Evolutionary conservation across 768 basidiomycete species (phyloP), one percentile per base, ranked within the genome.

Genomic region (Leccinum subtestaceum): DNA sequence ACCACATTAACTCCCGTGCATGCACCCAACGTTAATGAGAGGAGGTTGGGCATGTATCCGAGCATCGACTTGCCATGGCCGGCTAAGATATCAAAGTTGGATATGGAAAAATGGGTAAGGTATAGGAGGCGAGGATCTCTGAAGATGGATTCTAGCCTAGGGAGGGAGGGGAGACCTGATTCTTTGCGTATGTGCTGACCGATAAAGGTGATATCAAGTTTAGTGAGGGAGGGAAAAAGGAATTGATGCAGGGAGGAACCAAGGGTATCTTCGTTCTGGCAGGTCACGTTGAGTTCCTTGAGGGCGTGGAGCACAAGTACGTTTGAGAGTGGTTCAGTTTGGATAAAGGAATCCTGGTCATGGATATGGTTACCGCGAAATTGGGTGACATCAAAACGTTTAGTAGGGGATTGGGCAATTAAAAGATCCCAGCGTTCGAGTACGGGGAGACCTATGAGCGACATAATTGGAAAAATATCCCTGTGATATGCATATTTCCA

Each of bases 81-180:
- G 5, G 67, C 52, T 10, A 72, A 69, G 59, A 85, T 73, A 50
- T 72, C 70, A 67, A 81, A 81, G 52, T 76, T 74, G 43, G 80
- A 77, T 49, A 86, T 64, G 17, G 80, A 79, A 58, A 86, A 77
- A 60, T 81, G 76, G 31, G 81, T 81, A 38, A 86, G 72, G 56
- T 73, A 65, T 3, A 75, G 78, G 29, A 84, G 76, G 52, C 82
- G 82, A 6, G 84, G 83, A 68, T 85, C 82, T 55, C 79, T 79
- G 66, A 85, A 82, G 57, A 86, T 73, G 38, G 72, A 77, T 67
- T 84, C 81, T 29, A 82, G 74, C 31, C 78, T 76, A 40, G 81
- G 80, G 55, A 85, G 70, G 6, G 63, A 53, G 13, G 79, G 77
- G 13, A 64, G 17, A 23, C 55, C 59, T 45, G 65, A 52, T 43